Percentiles rank a stretch among this genome's conserved stretches.
These are phyloP conservation scores for Cyclotella distinguenda DNA, from an alignment of 108 stramenopile species.

Conservation along the genomic window DNA sequence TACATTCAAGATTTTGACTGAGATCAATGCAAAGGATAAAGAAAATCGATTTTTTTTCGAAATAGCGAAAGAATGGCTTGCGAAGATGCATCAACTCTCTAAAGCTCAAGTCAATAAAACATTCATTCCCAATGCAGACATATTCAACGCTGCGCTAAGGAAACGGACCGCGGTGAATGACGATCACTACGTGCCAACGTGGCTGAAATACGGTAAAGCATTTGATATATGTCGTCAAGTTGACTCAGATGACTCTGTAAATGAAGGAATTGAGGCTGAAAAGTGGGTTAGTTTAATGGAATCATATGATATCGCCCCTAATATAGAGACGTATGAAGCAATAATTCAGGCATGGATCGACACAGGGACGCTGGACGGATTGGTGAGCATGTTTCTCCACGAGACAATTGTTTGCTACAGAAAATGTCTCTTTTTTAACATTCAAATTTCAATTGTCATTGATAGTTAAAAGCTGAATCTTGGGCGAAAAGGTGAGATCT, in stretches of 20 bases:
- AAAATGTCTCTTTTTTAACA: background rate
- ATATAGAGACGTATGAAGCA: conserved; percentile 68
- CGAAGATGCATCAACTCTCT: conserved; percentile 43
- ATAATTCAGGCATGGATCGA: conserved; percentile 75
- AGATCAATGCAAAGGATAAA: conserved; percentile 22
- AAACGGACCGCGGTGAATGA: background rate
- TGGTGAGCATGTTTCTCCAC: conserved; percentile 12
- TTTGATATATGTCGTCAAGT: conserved; percentile 45
- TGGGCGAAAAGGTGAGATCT: conserved; percentile 32
- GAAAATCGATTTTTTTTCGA: conserved; percentile 50
- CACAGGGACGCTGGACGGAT: conserved; percentile 61
- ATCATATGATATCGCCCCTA: conserved; percentile 39
- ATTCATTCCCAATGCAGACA: conserved; percentile 43
- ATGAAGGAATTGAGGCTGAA: conserved; percentile 53
- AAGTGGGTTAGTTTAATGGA: conserved; percentile 58
- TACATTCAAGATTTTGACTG: conserved; percentile 34
- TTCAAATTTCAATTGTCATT: background rate
- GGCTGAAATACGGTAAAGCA: conserved; percentile 30
- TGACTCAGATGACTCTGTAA: conserved; percentile 15
- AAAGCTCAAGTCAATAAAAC: conserved; percentile 9
- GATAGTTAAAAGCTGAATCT: conserved; percentile 46
- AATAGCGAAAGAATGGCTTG: conserved; percentile 41
- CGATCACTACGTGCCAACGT: conserved; percentile 43
- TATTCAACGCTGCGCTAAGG: conserved; percentile 68
- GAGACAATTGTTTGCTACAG: background rate